These are phyloP conservation scores for Cladosporium austrohemisphaericum DNA, from an alignment of 2,329 filamentous ascomycete species.

Conservation along the genomic window DNA sequence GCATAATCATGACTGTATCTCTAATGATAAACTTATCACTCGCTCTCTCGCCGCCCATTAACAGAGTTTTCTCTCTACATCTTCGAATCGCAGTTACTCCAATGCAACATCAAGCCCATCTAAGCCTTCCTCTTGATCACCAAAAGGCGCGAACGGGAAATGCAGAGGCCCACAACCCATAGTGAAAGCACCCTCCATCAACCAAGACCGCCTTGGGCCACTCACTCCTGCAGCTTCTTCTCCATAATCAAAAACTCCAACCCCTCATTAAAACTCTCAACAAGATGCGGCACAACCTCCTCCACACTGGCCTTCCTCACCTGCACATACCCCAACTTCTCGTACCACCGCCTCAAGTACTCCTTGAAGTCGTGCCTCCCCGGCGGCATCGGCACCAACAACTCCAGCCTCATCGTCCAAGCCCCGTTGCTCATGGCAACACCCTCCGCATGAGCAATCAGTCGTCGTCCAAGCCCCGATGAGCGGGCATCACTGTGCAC, in stretches of 20 bases:
- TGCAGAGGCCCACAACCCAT: no score
- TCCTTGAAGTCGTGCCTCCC: background rate
- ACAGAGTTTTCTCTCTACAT: no score
- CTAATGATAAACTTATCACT: no score
- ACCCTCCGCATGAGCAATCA: background rate
- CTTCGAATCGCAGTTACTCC: no score
- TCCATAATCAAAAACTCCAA: slow-evolving; percentile 2
- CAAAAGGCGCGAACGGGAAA: no score
- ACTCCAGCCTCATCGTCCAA: background rate
- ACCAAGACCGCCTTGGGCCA: no score
- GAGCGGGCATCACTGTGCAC: background rate
- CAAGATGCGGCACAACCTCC: background rate
- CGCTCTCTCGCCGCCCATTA: no score
- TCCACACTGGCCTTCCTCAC: background rate
- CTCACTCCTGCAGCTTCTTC: background rate
- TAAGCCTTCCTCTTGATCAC: no score
- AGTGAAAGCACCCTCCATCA: no score
- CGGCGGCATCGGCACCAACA: background rate
- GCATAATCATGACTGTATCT: no score
- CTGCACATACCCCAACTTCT: background rate
- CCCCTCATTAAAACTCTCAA: background rate
- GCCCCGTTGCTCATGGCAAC: background rate
- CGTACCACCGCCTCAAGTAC: background rate
- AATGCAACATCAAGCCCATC: no score
- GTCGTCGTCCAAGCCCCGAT: background rate